Conservation (phyloP, 768 basidiomycete genomes). For the Trichaptum fuscoviolaceum region DNA sequence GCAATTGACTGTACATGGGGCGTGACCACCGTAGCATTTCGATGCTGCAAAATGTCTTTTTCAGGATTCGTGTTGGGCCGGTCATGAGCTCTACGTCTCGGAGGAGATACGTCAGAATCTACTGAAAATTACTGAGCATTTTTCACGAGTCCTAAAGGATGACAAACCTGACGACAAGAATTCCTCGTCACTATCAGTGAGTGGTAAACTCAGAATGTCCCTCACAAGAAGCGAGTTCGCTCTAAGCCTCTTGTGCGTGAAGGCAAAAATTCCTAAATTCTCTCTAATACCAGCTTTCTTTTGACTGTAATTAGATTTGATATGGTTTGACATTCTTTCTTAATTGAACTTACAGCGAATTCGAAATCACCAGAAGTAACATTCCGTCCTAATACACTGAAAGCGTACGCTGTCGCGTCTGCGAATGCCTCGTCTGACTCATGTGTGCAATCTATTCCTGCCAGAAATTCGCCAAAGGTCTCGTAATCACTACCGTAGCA, state of each 20-base stretch:
- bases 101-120: not conserved
- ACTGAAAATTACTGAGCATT: not conserved
- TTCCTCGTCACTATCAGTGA: not conserved
- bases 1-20: constrained; percentile 43
- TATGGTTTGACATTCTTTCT: not conserved
- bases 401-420: constrained; percentile 27
- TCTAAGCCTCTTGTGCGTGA: not conserved
- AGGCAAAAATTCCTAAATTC: not conserved
- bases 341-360: constrained; percentile 42
- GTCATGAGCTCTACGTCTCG: not conserved
- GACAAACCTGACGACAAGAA: not conserved
- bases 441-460: constrained; percentile 26
- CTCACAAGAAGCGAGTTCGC: not conserved
- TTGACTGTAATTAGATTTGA: not conserved
- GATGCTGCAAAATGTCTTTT: constrained; percentile 31
- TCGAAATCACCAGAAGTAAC: constrained; percentile 39
- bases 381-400: constrained; percentile 37
- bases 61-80: constrained; percentile 15
- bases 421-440: constrained; percentile 13
- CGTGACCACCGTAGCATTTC: constrained; percentile 37
- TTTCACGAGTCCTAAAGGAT: not conserved
- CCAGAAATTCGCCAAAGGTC: constrained; percentile 28
- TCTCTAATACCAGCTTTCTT: not conserved
- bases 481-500: constrained; percentile 31
- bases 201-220: not conserved